Conservation (phyloP, 2,329 filamentous ascomycete species). For the Penicillium sp. region DNA sequence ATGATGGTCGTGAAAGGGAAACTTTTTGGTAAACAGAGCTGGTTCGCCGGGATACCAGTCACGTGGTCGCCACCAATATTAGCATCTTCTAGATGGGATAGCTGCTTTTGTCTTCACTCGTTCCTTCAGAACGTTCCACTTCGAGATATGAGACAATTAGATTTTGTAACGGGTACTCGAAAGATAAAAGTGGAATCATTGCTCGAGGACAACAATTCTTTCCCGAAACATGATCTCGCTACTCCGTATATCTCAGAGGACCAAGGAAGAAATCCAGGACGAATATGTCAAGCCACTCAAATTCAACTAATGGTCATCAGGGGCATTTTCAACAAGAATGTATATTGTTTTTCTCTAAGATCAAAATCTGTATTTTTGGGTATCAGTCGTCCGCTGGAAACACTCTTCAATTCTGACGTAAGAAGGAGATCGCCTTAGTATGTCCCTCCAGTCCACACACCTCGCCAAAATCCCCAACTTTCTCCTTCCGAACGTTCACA, state of each 20-base stretch:
- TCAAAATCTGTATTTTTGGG: neutral
- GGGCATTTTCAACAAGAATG: neutral
- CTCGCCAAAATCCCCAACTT: slow-evolving; percentile 53
- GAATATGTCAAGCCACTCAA: neutral
- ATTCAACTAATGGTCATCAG: neutral
- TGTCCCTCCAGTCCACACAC: slow-evolving; percentile 53
- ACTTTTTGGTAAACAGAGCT: slow-evolving; percentile 30
- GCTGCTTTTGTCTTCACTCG: neutral
- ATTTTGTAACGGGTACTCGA: neutral
- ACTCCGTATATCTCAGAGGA: neutral
- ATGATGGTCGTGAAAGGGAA: slow-evolving; percentile 13
- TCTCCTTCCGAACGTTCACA: slow-evolving; percentile 45
- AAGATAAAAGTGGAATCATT: no score
- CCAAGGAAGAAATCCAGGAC: neutral
- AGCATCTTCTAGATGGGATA: neutral
- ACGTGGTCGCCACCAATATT: slow-evolving; percentile 20
- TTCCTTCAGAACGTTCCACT: neutral
- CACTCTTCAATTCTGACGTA: slow-evolving; percentile 47
- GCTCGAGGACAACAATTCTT: neutral
- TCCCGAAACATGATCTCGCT: neutral
- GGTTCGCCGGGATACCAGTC: slow-evolving; percentile 31
- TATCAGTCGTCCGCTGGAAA: neutral
- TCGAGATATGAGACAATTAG: neutral
- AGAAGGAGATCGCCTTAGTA: slow-evolving; percentile 52
- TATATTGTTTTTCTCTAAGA: neutral